phyloP scores from a whole-genome alignment of 495 filamentous ascomycete genomes.

The Aspergillus leporis region DNA sequence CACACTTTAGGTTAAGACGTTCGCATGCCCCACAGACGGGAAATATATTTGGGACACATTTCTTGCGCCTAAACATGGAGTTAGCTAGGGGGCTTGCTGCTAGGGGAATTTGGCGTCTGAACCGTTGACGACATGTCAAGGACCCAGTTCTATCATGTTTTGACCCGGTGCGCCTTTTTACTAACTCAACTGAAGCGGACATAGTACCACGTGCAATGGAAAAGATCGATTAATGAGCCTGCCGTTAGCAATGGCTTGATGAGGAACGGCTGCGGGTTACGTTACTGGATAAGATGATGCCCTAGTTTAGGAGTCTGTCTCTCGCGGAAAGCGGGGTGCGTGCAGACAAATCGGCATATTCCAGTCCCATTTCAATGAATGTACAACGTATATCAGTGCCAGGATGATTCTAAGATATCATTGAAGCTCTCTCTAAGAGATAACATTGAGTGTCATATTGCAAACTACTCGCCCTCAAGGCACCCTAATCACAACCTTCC shows the following conservation, averaged over 20 bases:
- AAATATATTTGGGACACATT: conserved; percentile 5
- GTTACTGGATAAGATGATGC: too few relatives aligned
- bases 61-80: conserved; percentile 1
- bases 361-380: too few relatives aligned
- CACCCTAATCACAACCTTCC: conserved; percentile 30
- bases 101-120: too few relatives aligned
- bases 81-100: not conserved
- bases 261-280: too few relatives aligned
- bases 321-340: not conserved
- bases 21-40: conserved; percentile 1
- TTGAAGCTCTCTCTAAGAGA: too few relatives aligned
- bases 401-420: too few relatives aligned
- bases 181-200: too few relatives aligned
- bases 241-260: too few relatives aligned
- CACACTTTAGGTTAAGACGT: not conserved
- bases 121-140: conserved; percentile 3
- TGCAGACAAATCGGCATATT: not conserved
- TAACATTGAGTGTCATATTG: too few relatives aligned
- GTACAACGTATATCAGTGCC: too few relatives aligned
- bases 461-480: not conserved
- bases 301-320: not conserved
- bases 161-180: conserved; percentile 2
- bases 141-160: conserved; percentile 6
- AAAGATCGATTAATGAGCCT: not conserved
- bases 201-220: not conserved